Evolutionary conservation across 805 yeast species (phyloP).

Genomic region (Yamadazyma nakazawae): DNA sequence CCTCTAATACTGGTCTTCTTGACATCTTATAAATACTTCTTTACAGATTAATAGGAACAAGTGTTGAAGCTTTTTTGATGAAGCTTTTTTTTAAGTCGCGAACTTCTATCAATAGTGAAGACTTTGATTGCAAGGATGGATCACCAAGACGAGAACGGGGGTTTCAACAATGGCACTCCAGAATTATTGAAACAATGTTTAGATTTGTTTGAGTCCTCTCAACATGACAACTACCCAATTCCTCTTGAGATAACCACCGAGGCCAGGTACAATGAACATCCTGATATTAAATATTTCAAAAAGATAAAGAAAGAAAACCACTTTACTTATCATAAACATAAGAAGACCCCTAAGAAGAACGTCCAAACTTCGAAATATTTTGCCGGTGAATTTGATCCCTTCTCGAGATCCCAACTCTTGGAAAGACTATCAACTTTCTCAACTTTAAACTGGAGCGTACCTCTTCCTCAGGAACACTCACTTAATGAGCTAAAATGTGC

Average conservation of each 20-base stretch:
- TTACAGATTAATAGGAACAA: background rate
- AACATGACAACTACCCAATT: slow-evolving; percentile 14
- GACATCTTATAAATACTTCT: slow-evolving; percentile 15
- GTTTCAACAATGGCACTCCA: slow-evolving; percentile 15
- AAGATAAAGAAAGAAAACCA: slow-evolving; percentile 34
- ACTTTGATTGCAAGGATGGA: background rate
- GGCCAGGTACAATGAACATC: slow-evolving; percentile 22
- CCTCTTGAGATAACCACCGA: slow-evolving; percentile 14
- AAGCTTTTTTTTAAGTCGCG: background rate
- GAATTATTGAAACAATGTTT: slow-evolving; percentile 24
- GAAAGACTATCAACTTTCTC: slow-evolving; percentile 43
- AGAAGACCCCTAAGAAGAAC: slow-evolving; percentile 12
- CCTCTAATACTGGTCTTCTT: slow-evolving; percentile 70
- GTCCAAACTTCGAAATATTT: slow-evolving; percentile 14
- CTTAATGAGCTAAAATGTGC: slow-evolving; percentile 50
- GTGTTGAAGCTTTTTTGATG: background rate
- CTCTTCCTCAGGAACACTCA: slow-evolving; percentile 6
- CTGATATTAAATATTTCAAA: slow-evolving; percentile 39
- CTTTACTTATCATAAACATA: slow-evolving; percentile 34
- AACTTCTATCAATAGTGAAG: background rate
- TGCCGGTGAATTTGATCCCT: slow-evolving; percentile 35
- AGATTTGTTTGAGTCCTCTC: slow-evolving; percentile 17
- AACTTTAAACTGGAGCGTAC: slow-evolving; percentile 44
- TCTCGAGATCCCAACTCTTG: slow-evolving; percentile 30
- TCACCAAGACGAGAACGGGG: background rate